Base-by-base conservation (phyloP, 2,329 filamentous ascomycete genomes). In the Ploettnerulaceae sp. region DNA sequence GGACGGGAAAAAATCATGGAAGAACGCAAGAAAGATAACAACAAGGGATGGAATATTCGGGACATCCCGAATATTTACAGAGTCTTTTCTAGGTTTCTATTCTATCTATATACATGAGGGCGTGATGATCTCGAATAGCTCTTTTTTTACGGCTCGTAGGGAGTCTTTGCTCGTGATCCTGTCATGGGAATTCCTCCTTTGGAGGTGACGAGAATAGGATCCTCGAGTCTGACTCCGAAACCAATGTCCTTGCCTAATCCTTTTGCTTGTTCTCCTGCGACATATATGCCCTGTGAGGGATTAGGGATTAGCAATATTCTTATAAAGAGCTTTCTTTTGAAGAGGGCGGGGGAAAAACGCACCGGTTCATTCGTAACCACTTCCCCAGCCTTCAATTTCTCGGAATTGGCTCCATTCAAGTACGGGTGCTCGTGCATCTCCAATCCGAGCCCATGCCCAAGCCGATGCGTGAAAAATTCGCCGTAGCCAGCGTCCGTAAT, bases 351-450 rank as follows among this genome's bases (percentile, higher is more conserved):
- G 14, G 9, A 14, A 35, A 35, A 5, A 45, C 54, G 46, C 47
- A 58, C 57, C 5, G 79, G 79, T 62, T 83, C 80, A 14, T 76
- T 75, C 0, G 79, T 82, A 49, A 82, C 82, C 0, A 73, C 71
- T 76, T 82, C 82, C 0, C 79, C 77, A 0, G 74, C 66, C 35
- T 69, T 67, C 5, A 82, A 64, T 1, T 67, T 57, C 0, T 61
- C 65, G 2, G 64, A 66, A 55, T 82, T 83, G 45, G 75, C 79
- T 55, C 81, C 77, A 59, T 82, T 81, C 14, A 83, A 64, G 53
- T 82, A 83, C 0, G 79, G 79, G 28, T 76, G 77, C 57, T 82
- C 79, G 51, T 82, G 79, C 3, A 78, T 79, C 64, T 82, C 82
- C 58, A 83, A 77, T 0, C 79, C 79, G 29, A 83, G 77, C 1